These are phyloP conservation scores for Chytridium lagenaria DNA, from an alignment of 371 early-diverging fungal species.

Conservation along the genomic window DNA sequence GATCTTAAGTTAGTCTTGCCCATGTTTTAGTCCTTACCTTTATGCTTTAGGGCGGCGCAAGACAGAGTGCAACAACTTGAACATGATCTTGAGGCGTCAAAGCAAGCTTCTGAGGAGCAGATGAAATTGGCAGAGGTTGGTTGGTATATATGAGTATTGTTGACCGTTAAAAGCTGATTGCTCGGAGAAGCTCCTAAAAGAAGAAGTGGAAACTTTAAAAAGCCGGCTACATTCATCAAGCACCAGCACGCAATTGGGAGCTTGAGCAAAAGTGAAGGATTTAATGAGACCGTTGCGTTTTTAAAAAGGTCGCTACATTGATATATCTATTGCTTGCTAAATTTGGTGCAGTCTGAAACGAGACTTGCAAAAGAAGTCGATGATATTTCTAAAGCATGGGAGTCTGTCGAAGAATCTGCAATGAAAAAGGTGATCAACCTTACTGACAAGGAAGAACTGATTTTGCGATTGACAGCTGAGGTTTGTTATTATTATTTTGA, in stretches of 20 bases:
- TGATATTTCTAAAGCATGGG: slow-evolving; percentile 74
- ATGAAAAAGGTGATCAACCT: slow-evolving; percentile 76
- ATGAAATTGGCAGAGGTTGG: slow-evolving; percentile 19
- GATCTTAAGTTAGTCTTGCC: slow-evolving; percentile 51
- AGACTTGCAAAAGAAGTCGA: slow-evolving; percentile 79
- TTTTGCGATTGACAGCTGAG: slow-evolving; percentile 74
- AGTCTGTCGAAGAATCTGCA: slow-evolving; percentile 80
- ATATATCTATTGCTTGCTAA: no score
- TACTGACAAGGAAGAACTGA: slow-evolving; percentile 77
- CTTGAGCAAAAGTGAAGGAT: slow-evolving; percentile 47
- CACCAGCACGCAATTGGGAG: slow-evolving; percentile 7
- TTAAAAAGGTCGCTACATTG: slow-evolving; percentile 56
- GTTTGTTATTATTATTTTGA: no score
- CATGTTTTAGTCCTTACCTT: background rate
- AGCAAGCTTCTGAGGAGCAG: slow-evolving; percentile 14
- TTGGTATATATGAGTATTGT: no score
- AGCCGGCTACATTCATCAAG: slow-evolving; percentile 8
- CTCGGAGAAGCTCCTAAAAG: background rate
- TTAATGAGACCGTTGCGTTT: slow-evolving; percentile 52
- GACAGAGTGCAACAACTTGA: slow-evolving; percentile 17
- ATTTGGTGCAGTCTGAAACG: slow-evolving; percentile 49
- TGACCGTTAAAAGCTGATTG: no score
- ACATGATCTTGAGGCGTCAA: slow-evolving; percentile 5
- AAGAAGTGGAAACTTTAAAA: slow-evolving; percentile 5
- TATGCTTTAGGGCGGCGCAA: background rate